A percentile compares a stretch with the other conserved stretches of the same genome.
phyloP scores from a whole-genome alignment of 371 early-diverging fungal species.

The Phascolomyces articulosus region DNA sequence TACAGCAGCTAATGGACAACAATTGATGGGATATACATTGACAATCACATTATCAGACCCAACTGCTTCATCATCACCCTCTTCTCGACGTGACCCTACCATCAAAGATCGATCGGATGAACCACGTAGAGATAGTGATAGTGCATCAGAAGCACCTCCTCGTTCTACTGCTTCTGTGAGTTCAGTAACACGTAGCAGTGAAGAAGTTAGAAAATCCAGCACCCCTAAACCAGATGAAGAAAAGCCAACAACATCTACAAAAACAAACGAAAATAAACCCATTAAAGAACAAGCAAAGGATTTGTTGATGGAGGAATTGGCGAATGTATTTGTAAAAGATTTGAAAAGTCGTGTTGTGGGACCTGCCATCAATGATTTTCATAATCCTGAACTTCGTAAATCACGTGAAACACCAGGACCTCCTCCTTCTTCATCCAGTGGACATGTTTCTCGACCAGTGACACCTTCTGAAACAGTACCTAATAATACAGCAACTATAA shows the following conservation, averaged over 20 bases:
- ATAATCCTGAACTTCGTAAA: conserved; percentile 3
- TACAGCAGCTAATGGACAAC: conserved; percentile 44
- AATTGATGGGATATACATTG: conserved; percentile 49
- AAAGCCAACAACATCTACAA: background rate
- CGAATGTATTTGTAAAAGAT: conserved; percentile 65
- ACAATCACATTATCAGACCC: conserved; percentile 41
- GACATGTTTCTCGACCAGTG: background rate
- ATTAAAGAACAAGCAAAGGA: conserved; percentile 34
- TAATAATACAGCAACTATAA: background rate
- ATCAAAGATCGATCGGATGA: background rate
- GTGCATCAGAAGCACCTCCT: background rate
- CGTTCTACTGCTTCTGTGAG: background rate
- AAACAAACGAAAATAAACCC: background rate
- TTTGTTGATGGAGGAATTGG: conserved; percentile 50
- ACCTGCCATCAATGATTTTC: conserved; percentile 58
- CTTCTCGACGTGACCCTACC: background rate
- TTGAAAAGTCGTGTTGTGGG: conserved; percentile 59
- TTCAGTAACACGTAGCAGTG: background rate
- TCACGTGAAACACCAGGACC: background rate
- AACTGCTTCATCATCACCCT: background rate
- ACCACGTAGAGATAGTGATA: background rate
- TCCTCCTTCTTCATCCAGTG: background rate
- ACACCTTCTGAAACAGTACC: background rate
- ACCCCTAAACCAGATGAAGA: background rate
- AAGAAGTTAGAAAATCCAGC: background rate